Percentiles rank a stretch among this genome's conserved stretches.
Conservation (phyloP, 2,329 filamentous ascomycete species). For the Aspergillus sp. region DNA sequence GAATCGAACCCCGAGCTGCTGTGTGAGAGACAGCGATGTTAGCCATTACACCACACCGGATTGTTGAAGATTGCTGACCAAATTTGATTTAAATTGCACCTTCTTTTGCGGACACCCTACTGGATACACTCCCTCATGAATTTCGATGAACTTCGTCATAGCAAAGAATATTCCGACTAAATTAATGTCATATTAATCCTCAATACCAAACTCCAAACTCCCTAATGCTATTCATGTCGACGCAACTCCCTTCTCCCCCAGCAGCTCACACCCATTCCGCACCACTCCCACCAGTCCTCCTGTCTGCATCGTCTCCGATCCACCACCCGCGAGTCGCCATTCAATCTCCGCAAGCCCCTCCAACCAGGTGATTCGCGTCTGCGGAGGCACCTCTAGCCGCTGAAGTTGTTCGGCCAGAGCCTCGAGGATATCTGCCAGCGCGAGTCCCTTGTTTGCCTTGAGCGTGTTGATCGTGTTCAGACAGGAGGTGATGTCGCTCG, state of each 20-base stretch:
- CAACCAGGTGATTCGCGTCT: conserved; percentile 88
- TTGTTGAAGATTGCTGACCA: neutral
- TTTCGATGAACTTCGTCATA: too few species aligned
- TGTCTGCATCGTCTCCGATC: conserved; percentile 84
- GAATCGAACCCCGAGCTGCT: conserved; percentile 17
- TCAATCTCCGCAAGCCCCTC: conserved; percentile 90
- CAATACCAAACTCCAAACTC: neutral
- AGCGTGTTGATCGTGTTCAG: conserved; percentile 83
- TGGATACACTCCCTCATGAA: too few species aligned
- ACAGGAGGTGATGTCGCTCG: conserved; percentile 84
- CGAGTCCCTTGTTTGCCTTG: conserved; percentile 81
- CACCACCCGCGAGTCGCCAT: conserved; percentile 83
- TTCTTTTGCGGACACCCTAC: neutral
- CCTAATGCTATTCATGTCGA: neutral
- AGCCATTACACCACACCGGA: conserved; percentile 17
- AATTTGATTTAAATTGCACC: neutral
- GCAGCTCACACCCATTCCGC: conserved; percentile 78
- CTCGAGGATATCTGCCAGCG: conserved; percentile 90
- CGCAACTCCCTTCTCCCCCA: conserved; percentile 40
- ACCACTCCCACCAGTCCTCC: conserved; percentile 90
- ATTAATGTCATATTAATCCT: too few species aligned
- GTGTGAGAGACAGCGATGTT: conserved; percentile 17
- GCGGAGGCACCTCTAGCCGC: conserved; percentile 77
- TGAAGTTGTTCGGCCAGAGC: conserved; percentile 78
- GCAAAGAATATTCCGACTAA: too few species aligned